Conservation (phyloP, 345 rosid species). For the Citrus mangshanensis region DNA sequence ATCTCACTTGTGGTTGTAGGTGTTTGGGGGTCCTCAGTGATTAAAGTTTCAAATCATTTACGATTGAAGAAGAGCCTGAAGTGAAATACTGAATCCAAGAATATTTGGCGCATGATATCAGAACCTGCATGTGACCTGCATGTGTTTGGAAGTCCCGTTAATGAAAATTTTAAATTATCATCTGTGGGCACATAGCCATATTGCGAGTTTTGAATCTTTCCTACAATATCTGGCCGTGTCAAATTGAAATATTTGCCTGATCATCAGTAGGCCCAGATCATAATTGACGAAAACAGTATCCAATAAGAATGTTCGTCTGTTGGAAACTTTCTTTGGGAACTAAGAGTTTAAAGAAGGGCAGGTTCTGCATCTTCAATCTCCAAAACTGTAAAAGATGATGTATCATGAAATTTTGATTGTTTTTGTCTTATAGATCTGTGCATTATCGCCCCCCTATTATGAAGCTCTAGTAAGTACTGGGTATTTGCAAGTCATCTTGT, state of each 20-base stretch:
- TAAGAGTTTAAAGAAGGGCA: background rate
- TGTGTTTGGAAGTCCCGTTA: background rate
- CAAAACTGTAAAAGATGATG: background rate
- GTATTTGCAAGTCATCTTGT: background rate
- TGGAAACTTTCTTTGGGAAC: background rate
- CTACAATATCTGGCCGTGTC: background rate
- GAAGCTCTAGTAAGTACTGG: background rate
- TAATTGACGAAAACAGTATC: background rate
- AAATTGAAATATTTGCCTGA: background rate
- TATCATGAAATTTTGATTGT: background rate
- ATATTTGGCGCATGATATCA: background rate
- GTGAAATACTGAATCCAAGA: background rate
- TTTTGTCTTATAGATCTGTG: background rate
- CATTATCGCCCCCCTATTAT: background rate
- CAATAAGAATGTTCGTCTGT: background rate
- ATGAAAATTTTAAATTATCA: background rate
- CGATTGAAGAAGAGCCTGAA: background rate
- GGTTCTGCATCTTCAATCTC: background rate
- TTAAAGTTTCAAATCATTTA: background rate
- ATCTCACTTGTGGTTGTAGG: conserved; percentile 30
- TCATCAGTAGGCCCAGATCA: background rate
- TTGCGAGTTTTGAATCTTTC: background rate
- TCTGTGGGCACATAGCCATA: background rate
- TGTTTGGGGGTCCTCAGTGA: conserved; percentile 47
- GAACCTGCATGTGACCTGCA: background rate